Conservation (phyloP, 371 early-diverging fungal genomes). For the Syncephalastrum racemosum region DNA sequence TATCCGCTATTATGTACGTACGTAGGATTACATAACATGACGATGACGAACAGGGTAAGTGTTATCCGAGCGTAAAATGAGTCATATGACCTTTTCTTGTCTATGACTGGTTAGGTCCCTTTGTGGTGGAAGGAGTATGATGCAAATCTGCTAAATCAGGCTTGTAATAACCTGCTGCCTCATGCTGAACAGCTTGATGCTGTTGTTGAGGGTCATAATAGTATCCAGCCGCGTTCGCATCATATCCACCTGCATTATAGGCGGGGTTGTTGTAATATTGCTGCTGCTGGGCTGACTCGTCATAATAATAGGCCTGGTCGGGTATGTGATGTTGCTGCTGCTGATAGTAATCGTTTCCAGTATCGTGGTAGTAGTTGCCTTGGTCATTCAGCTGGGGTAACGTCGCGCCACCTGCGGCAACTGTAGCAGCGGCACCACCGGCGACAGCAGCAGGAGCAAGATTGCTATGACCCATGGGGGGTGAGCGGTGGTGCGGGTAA, state of each 20-base stretch:
- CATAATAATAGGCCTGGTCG: neutral
- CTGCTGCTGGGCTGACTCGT: slow-evolving; percentile 1
- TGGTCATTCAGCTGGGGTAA: slow-evolving; percentile 19
- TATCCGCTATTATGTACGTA: no score
- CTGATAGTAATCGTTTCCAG: slow-evolving; percentile 11
- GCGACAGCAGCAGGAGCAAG: slow-evolving; percentile 8
- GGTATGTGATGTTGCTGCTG: slow-evolving; percentile 9
- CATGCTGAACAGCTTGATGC: neutral
- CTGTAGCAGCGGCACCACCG: slow-evolving; percentile 7
- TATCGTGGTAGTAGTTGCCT: slow-evolving; percentile 21
- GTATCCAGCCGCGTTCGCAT: slow-evolving; percentile 10
- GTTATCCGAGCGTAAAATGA: no score
- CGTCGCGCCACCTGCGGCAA: slow-evolving; percentile 3
- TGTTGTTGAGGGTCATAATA: slow-evolving; percentile 7
- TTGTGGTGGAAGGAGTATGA: slow-evolving; percentile 8
- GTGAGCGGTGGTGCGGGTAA: slow-evolving; percentile 33
- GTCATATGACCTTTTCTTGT: neutral
- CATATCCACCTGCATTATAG: slow-evolving; percentile 14
- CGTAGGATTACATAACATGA: no score
- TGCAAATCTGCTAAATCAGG: slow-evolving; percentile 21
- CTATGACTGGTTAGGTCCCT: slow-evolving; percentile 1
- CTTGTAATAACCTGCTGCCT: slow-evolving; percentile 18
- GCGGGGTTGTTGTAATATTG: slow-evolving; percentile 16
- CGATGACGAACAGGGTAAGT: no score
- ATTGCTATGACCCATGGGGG: slow-evolving; percentile 17